These are phyloP conservation scores for Tillandsia fasciculata DNA, from an alignment of 176 grass and related monocot species.

Conservation along the genomic window DNA sequence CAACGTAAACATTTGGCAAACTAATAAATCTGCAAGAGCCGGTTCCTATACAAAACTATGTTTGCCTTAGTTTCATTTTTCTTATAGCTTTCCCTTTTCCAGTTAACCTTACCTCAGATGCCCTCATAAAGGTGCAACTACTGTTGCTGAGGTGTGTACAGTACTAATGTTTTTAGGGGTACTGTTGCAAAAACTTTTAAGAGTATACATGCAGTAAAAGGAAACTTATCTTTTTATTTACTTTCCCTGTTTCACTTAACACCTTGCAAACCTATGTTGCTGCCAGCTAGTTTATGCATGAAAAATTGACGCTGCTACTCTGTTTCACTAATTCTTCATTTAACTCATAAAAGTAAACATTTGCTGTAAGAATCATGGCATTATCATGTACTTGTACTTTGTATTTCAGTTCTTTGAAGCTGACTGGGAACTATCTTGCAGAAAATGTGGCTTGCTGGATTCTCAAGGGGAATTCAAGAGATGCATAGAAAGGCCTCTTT, in stretches of 20 bases:
- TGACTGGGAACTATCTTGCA: slow-evolving; percentile 35
- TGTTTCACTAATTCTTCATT: background rate
- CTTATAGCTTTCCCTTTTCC: no score
- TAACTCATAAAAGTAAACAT: background rate
- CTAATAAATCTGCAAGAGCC: no score
- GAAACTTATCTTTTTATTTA: background rate
- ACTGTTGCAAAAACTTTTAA: background rate
- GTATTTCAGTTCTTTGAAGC: slow-evolving; percentile 7
- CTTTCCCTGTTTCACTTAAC: background rate
- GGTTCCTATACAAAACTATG: no score
- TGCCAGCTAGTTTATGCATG: background rate
- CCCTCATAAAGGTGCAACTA: no score
- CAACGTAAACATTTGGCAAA: no score
- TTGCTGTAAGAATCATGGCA: slow-evolving; percentile 3
- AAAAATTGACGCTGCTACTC: background rate
- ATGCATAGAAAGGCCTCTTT: slow-evolving; percentile 98
- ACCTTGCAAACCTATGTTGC: background rate
- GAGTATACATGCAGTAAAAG: background rate
- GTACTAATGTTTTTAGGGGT: no score
- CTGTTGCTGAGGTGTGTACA: no score
- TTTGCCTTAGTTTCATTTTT: no score
- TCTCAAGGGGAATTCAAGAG: slow-evolving; percentile 98
- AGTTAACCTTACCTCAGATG: no score
- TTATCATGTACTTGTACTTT: slow-evolving; percentile 5
- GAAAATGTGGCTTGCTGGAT: slow-evolving; percentile 99